phyloP scores from a whole-genome alignment of 2,329 filamentous ascomycete genomes.

The Aspergillus fumigatus region DNA sequence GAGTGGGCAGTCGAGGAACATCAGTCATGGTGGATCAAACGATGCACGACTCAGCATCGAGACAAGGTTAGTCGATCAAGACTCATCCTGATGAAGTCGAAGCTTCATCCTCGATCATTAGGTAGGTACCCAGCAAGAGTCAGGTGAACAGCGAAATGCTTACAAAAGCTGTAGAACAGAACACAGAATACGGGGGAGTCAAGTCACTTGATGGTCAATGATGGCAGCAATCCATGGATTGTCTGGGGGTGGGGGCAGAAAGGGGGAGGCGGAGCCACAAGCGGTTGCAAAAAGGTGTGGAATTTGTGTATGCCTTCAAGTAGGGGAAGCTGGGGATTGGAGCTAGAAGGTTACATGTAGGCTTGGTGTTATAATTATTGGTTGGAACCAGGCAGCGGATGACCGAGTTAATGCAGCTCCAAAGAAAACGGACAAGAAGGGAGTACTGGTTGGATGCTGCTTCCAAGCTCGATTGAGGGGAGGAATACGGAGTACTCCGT shows the following conservation, averaged over 20 bases:
- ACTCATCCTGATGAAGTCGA: conserved; percentile 18
- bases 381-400: neutral
- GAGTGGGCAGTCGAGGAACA: conserved; percentile 20
- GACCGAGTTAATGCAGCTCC: neutral
- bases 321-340: neutral
- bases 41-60: conserved; percentile 2
- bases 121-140: neutral
- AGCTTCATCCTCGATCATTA: conserved; percentile 12
- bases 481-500: too few relatives aligned
- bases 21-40: conserved; percentile 26
- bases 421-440: neutral
- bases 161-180: neutral
- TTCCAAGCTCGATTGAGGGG: neutral
- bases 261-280: conserved; percentile 7
- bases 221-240: neutral
- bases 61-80: conserved; percentile 9
- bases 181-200: neutral
- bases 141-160: neutral
- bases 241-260: conserved; percentile 8
- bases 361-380: neutral
- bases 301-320: neutral
- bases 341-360: neutral
- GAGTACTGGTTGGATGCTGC: neutral
- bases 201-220: neutral
- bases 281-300: neutral